Percentiles rank a stretch among this genome's conserved stretches.
phyloP scores from a whole-genome alignment of 352 stramenopile species.

The Bremia lactucae region DNA sequence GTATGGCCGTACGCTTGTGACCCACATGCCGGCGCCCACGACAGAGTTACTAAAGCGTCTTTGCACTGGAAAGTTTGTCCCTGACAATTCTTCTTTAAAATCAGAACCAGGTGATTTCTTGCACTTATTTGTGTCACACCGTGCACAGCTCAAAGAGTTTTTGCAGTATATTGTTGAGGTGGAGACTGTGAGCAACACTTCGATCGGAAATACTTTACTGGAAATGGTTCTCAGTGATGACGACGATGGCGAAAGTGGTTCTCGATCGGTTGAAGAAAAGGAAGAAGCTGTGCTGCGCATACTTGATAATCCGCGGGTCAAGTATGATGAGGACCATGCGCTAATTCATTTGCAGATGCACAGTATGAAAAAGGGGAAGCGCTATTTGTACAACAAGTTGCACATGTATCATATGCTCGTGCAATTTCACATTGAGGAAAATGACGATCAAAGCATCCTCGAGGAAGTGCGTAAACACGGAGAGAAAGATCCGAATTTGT shows the following conservation, averaged over 20 bases:
- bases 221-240: conserved; percentile 83
- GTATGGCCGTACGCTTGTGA: conserved; percentile 85
- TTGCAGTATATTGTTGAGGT: conserved; percentile 85
- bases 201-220: conserved; percentile 82
- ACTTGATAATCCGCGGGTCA: conserved; percentile 83
- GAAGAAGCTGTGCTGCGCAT: conserved; percentile 80
- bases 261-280: conserved; percentile 41
- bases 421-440: conserved; percentile 89
- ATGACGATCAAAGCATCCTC: conserved; percentile 83
- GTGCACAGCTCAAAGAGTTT: conserved; percentile 80
- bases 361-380: conserved; percentile 86
- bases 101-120: conserved; percentile 83
- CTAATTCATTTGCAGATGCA: conserved; percentile 89
- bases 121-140: conserved; percentile 88
- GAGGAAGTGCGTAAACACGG: conserved; percentile 85
- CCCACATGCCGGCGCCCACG: conserved; percentile 73
- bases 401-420: conserved; percentile 92
- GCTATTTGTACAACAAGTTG: conserved; percentile 90
- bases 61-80: conserved; percentile 80
- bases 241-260: conserved; percentile 20
- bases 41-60: conserved; percentile 86
- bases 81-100: conserved; percentile 42
- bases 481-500: conserved; percentile 85
- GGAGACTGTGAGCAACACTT: conserved; percentile 81
- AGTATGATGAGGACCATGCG: conserved; percentile 89